A percentile compares a stretch with the other conserved stretches of the same genome.
Evolutionary conservation across 768 basidiomycete species (phyloP).

Genomic region (Serendipita sp.): DNA sequence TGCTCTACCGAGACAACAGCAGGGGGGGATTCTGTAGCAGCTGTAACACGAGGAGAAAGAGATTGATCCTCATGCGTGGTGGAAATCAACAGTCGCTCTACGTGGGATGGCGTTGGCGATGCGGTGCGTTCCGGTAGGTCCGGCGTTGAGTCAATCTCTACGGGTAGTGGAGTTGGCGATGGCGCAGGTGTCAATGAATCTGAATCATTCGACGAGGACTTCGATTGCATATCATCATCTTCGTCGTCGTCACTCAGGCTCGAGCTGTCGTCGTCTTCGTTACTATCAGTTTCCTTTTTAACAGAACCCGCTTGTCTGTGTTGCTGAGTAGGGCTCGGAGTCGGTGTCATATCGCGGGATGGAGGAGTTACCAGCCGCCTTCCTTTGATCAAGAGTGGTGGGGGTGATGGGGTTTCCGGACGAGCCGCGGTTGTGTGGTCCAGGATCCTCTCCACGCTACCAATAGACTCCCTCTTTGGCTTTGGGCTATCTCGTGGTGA

Average conservation of each 20-base stretch:
- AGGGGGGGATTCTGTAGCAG: not conserved
- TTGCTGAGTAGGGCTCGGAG: not conserved
- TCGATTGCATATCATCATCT: not conserved
- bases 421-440: not conserved
- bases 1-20: no score
- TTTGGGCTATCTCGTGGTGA: not conserved
- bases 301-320: not conserved
- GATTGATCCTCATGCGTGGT: not conserved
- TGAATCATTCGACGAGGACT: not conserved
- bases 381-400: not conserved
- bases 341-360: not conserved
- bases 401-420: not conserved
- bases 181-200: conserved; percentile 1
- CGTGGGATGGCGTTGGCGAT: not conserved
- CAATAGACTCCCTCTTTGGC: not conserved
- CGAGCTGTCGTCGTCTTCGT: not conserved
- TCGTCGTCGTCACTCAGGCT: not conserved
- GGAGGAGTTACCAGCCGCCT: not conserved
- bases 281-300: not conserved
- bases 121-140: not conserved
- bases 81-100: not conserved
- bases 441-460: not conserved
- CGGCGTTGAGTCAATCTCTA: not conserved
- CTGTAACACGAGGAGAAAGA: not conserved
- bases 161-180: not conserved